Evolutionary conservation across 108 stramenopile genomes (phyloP), one percentile per base, ranked within the genome.

Genomic region (Discostella pseudostelligera): DNA sequence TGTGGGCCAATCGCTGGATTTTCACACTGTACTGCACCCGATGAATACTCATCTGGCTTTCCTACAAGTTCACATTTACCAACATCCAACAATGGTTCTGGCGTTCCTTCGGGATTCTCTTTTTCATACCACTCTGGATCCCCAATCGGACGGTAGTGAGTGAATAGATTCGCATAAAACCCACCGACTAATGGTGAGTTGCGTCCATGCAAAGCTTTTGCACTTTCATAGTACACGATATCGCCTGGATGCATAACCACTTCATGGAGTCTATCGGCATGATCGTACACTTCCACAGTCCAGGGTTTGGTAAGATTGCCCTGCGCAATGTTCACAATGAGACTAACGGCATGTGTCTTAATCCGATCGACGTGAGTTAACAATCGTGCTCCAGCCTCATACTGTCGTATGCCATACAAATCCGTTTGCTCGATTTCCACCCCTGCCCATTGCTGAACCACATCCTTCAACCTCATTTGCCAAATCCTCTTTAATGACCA

Each of bases 301-400:
- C 94, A 95, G 10, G 87, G 86, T 46, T 83, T 69, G 8, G 79
- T 78, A 22, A 93, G 62, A 69, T 79, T 82, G 7, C 78, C 88
- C 80, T 97, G 96, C 24, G 87, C 93, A 16, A 97, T 72, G 64
- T 97, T 93, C 63, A 97, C 89, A 79, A 97, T 97, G 10, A 90
- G 74, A 40, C 84, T 85, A 6, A 88, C 81, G 16, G 93, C 92
- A 67, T 97, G 96, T 4, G 96, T 97, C 9, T 60, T 76, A 4
- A 85, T 65, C 19, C 93, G 69, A 79, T 97, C 96, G 12, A 96
- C 93, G 65, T 97, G 96, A 39, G 88, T 89, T 61, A 91, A 55
- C 32, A 97, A 57, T 25, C 88, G 70, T 32, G 92, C 89, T 12
- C 94, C 95, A 44, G 85, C 62, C 51, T 89, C 81, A 65, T 97